phyloP scores from a whole-genome alignment of 176 grass and related monocot genomes.

The Otatea glauca region DNA sequence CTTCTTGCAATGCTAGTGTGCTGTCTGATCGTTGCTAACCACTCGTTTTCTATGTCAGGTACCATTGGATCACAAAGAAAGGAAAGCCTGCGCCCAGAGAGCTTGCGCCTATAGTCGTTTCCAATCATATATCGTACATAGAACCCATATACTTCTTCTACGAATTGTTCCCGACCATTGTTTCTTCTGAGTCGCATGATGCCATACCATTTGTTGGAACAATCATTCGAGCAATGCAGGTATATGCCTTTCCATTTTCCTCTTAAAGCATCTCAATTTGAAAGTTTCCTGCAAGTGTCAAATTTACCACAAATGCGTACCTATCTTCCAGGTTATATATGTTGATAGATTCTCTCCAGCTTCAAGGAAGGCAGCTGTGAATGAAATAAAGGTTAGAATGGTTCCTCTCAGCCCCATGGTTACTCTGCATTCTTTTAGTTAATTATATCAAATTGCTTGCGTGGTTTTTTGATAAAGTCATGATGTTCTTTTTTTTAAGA shows the following conservation, averaged over 20 bases:
- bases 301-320: constrained; percentile 31
- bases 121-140: constrained; percentile 95
- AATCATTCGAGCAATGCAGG: constrained; percentile 99
- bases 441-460: background rate
- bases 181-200: constrained; percentile 97
- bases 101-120: constrained; percentile 88
- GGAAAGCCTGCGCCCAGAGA: constrained; percentile 91
- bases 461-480: background rate
- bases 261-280: constrained; percentile 12
- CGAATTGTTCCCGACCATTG: constrained; percentile 95
- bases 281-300: constrained; percentile 20
- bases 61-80: constrained; percentile 94
- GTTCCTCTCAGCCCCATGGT: constrained; percentile 9
- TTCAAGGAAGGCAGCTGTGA: constrained; percentile 88
- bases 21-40: constrained; percentile 20
- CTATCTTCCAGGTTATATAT: constrained; percentile 86
- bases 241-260: constrained; percentile 15
- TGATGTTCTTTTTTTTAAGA: background rate
- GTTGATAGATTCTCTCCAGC: constrained; percentile 93
- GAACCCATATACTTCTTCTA: constrained; percentile 98
- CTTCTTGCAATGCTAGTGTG: constrained; percentile 17
- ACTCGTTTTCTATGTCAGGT: constrained; percentile 50
- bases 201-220: constrained; percentile 90
- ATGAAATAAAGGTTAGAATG: constrained; percentile 95
- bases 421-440: background rate